Evolutionary conservation across 129 eudicot genomes (phyloP), one percentile per base, ranked within the genome.

Genomic region (Helianthus tuberosus): DNA sequence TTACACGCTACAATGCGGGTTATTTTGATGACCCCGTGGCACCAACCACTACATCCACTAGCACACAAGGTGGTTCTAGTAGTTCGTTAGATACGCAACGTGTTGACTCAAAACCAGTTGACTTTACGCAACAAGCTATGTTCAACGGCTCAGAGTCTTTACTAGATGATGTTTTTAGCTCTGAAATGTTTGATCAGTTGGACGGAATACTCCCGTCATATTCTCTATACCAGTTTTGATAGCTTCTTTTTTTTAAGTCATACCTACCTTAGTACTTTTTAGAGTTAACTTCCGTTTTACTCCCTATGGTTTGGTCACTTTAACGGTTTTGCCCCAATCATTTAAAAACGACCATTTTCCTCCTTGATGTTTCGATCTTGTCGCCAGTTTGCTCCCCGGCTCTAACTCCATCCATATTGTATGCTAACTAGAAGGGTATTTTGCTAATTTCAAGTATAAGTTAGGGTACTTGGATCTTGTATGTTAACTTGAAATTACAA

Each of bases 181-280:
- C 81, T 5, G 83, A 74, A 39, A 62, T 81, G 46, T 74, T 75
- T 78, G 91, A 79, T 73, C 79, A 60, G 15, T 70, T 85, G 57
- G 77, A 68, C 0, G 85, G 76, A 51, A 46, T 79, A 75, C 77
- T 84, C 51, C 75, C 87, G 0, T 64, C 86, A 4, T 69, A 60
- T 69, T 61, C 69, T 5, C 51, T 51, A 62, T 70, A 69, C 64
- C 39, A 51, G 49, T 69, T 71, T 5, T 69, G 64, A 49, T 59
- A 1, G 46, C 2, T 23, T 23, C 15, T 14, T 63, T 36, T n/a
- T 35, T 6, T 5, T 2, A 5, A 27, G 32, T 20, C 23, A 0
- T 20, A 20, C 23, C 23, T 20, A 20, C 23, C n/a, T n/a, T n/a
- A n/a, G n/a, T n/a, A n/a, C n/a, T n/a, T n/a, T n/a, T n/a, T n/a